Evolutionary conservation across 768 basidiomycete species (phyloP), one percentile per base, ranked within the genome.

Genomic region (Rhodotorula paludigena): DNA sequence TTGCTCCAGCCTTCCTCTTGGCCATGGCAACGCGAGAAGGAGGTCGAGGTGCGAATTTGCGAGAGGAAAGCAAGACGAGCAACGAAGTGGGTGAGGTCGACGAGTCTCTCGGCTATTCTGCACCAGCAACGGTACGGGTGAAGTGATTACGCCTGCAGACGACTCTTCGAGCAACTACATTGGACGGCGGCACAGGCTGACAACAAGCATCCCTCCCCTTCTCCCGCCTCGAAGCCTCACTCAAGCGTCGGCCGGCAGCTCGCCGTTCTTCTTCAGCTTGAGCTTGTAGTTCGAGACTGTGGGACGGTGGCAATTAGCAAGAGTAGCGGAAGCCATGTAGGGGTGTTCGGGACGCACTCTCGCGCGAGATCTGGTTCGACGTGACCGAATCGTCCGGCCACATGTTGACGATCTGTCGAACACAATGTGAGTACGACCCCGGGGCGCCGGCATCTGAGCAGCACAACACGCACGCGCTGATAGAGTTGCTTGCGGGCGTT

Each of bases 401-500:
- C 5, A 70, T 15, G 14, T 59, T 35, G 52, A 57, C 21, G 25
- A 70, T 61, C 69, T 73, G 58, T n/a, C 33, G 1, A 25, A 38
- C 4, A 8, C 30, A 4, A n/a, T 39, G n/a, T 41, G 6, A 55
- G 9, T 7, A 21, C 25, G 32, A 4, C 25, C 11, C 2, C 16
- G 23, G 32, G 44, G 20, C n/a, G n/a, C 41, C 41, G 41, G 41
- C 41, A 11, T 10, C 20, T 16, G 21, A 21, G 53, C 7, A 36
- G 23, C 32, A 20, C 33, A 49, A 25, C 0, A 72, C 81, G 33
- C 57, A 87, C 87, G 78, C 86, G 88, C 77, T 90, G 86, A 79
- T 92, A 93, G 14, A 92, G 78, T 11, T 81, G 80, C 81, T 92
- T 93, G 58, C 90, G 81, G 71, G 86, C 78, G 2, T 87, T 88